Evolutionary conservation across 768 basidiomycete species (phyloP), one percentile per base, ranked within the genome.

Genomic region (Mycena kentingensis): DNA sequence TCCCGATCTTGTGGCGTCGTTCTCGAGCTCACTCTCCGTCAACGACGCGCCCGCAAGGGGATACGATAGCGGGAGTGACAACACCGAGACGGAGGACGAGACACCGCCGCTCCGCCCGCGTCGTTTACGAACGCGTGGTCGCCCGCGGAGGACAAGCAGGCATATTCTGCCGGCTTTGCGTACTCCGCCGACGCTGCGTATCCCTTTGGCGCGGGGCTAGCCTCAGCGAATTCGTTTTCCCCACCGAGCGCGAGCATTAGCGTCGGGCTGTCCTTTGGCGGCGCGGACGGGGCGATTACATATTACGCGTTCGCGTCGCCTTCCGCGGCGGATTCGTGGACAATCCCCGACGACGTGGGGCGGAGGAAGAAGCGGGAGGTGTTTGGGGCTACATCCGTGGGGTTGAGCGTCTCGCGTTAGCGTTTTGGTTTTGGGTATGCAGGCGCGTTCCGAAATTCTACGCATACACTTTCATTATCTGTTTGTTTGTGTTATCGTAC

Each of bases 241-340:
- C 39, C 67, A 5, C 55, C 63, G 36, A 54, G 62, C 13, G 55
- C 68, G 34, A 55, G 59, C 21, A 34, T 54, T 35, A 54, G 62
- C 13, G 55, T 68, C 32, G 66, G 72, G 24, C 65, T 79, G 18
- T 77, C 79, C 45, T 81, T 81, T 57, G 81, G 78, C 19, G 71
- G 72, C 10, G 66, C 67, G 16, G 83, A 83, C 67, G 83, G 83
- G 36, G 76, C 78, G 4, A 80, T 82, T 51, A 78, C 75, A 24
- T 24, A 42, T 7, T 65, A 61, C 31, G 43, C 18, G 26, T 54
- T 58, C 26, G 31, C 36, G 26, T 19, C 47, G 22, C 36, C 55
- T 2, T n/a, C 54, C 31, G 69, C 66, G 29, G 60, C 65, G 32
- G 75, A 77, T 64, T 71, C 75, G 18, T 78, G 74, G 76, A 61